phyloP scores from a whole-genome alignment of 176 grass and related monocot species.

The Themeda triandra region DNA sequence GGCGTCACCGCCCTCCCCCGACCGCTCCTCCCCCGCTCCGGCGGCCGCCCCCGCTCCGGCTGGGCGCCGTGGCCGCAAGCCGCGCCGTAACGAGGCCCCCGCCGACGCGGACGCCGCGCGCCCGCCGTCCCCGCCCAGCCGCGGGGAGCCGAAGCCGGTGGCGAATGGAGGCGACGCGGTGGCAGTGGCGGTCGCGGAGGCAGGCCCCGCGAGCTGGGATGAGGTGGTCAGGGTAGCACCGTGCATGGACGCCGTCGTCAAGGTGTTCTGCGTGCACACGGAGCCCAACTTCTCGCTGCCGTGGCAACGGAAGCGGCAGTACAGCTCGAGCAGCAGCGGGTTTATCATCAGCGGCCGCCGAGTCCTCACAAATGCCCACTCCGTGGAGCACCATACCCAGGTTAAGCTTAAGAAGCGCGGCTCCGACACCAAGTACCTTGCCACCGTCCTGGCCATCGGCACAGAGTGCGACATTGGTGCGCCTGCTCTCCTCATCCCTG shows the following conservation, averaged over 20 bases:
- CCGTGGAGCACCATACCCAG: slow-evolving; percentile 90
- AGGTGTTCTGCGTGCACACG: slow-evolving; percentile 97
- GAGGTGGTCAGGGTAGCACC: slow-evolving; percentile 70
- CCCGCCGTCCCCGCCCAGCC: slow-evolving; percentile 15
- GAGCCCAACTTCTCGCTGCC: slow-evolving; percentile 94
- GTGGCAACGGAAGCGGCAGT: slow-evolving; percentile 93
- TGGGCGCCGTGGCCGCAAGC: slow-evolving; percentile 39
- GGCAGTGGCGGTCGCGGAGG: slow-evolving; percentile 5
- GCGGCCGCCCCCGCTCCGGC: neutral
- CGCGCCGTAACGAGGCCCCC: slow-evolving; percentile 34
- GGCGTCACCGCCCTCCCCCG: slow-evolving; percentile 14
- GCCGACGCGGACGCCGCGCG: slow-evolving; percentile 26
- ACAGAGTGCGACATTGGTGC: slow-evolving; percentile 94
- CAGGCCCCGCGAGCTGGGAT: slow-evolving; percentile 49
- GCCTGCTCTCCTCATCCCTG: neutral
- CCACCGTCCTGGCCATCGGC: slow-evolving; percentile 86
- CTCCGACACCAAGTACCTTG: slow-evolving; percentile 92
- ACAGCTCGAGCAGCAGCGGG: slow-evolving; percentile 89
- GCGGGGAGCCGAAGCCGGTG: slow-evolving; percentile 25
- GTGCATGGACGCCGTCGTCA: slow-evolving; percentile 93
- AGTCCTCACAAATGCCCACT: slow-evolving; percentile 92
- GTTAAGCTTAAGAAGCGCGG: slow-evolving; percentile 98
- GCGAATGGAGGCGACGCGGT: slow-evolving; percentile 27
- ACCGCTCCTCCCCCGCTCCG: slow-evolving; percentile 23
- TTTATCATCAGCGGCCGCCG: slow-evolving; percentile 76